Evolutionary conservation across 2,329 filamentous ascomycete species (phyloP).

Genomic region (Monilinia aucupariae): DNA sequence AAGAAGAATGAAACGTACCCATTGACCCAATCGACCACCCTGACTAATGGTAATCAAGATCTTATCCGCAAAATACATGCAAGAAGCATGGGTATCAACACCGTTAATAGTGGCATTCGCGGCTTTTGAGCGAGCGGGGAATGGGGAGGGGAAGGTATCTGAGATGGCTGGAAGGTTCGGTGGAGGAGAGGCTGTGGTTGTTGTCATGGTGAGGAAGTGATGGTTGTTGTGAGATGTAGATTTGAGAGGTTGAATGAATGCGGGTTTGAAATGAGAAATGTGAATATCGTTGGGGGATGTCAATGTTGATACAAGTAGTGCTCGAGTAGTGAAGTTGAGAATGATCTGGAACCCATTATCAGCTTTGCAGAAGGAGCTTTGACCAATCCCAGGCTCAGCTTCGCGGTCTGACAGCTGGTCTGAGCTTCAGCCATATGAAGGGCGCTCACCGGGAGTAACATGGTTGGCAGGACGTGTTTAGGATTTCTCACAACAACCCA

Average conservation of each 20-base stretch:
- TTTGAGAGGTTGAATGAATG: background rate
- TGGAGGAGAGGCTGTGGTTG: background rate
- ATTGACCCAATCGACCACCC: conserved; percentile 79
- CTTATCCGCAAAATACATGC: conserved; percentile 77
- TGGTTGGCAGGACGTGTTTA: too few species aligned
- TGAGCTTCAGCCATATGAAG: background rate
- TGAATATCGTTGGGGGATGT: background rate
- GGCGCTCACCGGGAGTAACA: too few species aligned
- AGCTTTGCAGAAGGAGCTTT: conserved; percentile 6
- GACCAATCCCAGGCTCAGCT: background rate
- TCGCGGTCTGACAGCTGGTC: too few species aligned
- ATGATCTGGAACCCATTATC: too few species aligned
- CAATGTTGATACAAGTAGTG: too few species aligned
- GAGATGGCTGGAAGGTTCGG: background rate
- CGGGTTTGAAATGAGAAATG: background rate
- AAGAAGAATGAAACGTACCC: conserved; percentile 59
- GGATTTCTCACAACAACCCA: too few species aligned
- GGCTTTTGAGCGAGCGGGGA: conserved; percentile 31
- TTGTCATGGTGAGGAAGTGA: background rate
- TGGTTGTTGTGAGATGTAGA: background rate
- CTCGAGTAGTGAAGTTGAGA: too few species aligned
- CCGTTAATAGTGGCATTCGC: conserved; percentile 61
- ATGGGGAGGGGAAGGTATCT: conserved; percentile 24
- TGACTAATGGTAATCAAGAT: conserved; percentile 87
- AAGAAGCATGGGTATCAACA: conserved; percentile 64